phyloP scores from a whole-genome alignment of 768 basidiomycete species.

The Mycena amicta region DNA sequence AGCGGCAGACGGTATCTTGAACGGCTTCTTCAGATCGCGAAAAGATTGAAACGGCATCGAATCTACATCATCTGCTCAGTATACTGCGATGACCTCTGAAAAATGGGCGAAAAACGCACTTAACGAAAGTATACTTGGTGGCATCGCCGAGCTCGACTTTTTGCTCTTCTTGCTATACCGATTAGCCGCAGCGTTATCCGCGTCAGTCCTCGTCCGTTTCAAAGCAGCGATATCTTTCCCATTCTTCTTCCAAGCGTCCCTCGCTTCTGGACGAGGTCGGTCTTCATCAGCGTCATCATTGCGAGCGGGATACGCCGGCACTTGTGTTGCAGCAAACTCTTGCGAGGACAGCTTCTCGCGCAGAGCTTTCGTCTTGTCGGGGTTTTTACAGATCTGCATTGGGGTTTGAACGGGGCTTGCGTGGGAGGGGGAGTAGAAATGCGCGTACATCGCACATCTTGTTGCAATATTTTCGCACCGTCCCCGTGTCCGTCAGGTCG shows the following conservation, averaged over 20 bases:
- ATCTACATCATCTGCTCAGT: too few relatives aligned
- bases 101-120: neutral
- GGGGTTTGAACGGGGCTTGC: neutral
- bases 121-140: neutral
- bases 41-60: slow-evolving; percentile 51
- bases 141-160: neutral
- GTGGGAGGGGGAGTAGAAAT: neutral
- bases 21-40: slow-evolving; percentile 48
- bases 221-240: neutral
- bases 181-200: neutral
- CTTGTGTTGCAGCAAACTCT: slow-evolving; percentile 31
- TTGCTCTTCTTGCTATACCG: neutral
- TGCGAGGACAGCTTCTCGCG: slow-evolving; percentile 51
- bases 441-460: slow-evolving; percentile 78
- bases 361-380: slow-evolving; percentile 59
- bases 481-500: slow-evolving; percentile 45
- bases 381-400: slow-evolving; percentile 76
- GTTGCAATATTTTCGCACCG: slow-evolving; percentile 59
- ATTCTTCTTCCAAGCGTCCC: slow-evolving; percentile 23
- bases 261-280: slow-evolving; percentile 23
- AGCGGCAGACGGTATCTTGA: slow-evolving; percentile 43
- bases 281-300: slow-evolving; percentile 14
- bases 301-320: slow-evolving; percentile 5
- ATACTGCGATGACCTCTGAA: too few relatives aligned
- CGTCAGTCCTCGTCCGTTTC: neutral